A percentile compares a stretch with the other conserved stretches of the same genome.
Evolutionary conservation across 352 stramenopile genomes (phyloP).

Genomic region (Phytophthora pisi): DNA sequence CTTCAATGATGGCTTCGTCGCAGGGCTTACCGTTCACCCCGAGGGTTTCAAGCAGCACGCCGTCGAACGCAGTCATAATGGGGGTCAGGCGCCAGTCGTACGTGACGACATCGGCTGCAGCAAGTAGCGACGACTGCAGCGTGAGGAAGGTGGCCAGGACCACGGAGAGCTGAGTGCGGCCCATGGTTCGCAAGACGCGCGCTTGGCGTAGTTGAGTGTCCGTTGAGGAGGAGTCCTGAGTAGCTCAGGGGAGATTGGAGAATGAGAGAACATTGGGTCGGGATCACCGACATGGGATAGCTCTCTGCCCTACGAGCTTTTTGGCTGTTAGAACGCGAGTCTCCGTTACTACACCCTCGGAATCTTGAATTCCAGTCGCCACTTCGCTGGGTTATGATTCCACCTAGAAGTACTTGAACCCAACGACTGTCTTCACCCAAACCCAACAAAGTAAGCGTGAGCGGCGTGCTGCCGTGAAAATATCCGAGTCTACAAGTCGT

Average conservation of each 20-base stretch:
- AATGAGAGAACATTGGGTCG: slow-evolving; percentile 10
- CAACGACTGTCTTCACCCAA: not conserved
- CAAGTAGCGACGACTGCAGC: not conserved
- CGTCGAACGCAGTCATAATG: slow-evolving; percentile 29
- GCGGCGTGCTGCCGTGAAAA: slow-evolving; percentile 1
- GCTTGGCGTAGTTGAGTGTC: slow-evolving; percentile 9
- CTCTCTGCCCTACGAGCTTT: not conserved
- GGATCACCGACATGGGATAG: not conserved
- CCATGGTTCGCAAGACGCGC: slow-evolving; percentile 11
- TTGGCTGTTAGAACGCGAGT: slow-evolving; percentile 17
- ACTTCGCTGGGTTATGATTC: slow-evolving; percentile 10
- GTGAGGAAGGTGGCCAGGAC: slow-evolving; percentile 3
- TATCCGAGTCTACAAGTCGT: slow-evolving; percentile 3
- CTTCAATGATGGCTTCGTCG: not conserved
- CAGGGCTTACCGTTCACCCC: slow-evolving; percentile 25
- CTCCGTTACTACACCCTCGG: not conserved
- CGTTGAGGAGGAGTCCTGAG: slow-evolving; percentile 12
- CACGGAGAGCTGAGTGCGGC: not conserved
- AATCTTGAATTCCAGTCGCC: slow-evolving; percentile 16
- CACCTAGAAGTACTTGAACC: slow-evolving; percentile 6
- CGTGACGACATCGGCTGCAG: slow-evolving; percentile 16
- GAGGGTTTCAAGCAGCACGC: slow-evolving; percentile 19
- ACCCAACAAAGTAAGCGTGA: not conserved
- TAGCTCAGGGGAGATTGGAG: slow-evolving; percentile 19
- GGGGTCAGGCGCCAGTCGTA: slow-evolving; percentile 33